A percentile compares a stretch with the other conserved stretches of the same genome.
Conservation (phyloP, 176 grass and related monocot genomes). For the Paspalum notatum region DNA sequence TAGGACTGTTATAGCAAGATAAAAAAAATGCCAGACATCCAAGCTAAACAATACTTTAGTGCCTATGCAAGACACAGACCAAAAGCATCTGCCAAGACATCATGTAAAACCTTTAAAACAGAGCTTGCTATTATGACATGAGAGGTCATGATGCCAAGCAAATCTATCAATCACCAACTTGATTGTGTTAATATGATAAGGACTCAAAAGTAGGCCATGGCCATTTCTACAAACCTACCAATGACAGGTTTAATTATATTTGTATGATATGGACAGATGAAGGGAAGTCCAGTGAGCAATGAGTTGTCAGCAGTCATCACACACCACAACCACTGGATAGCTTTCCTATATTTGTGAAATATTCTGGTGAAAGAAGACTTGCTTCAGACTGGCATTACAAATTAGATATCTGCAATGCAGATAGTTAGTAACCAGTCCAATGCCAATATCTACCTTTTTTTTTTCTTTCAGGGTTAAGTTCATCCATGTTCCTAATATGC, state of each 20-base stretch:
- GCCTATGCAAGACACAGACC: background rate
- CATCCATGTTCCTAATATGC: conserved; percentile 15
- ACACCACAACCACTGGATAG: conserved; percentile 30
- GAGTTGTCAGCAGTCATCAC: conserved; percentile 22
- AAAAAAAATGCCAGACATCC: background rate
- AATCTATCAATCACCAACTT: conserved; percentile 26
- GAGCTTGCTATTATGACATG: background rate
- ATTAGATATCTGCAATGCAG: conserved; percentile 1
- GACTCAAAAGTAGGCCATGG: conserved; percentile 16
- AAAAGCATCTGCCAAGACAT: conserved; percentile 3
- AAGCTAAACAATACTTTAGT: conserved; percentile 17
- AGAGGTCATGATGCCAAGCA: conserved; percentile 1
- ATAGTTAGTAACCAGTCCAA: conserved; percentile 25
- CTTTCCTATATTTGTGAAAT: background rate
- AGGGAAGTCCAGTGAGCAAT: conserved; percentile 38
- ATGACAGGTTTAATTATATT: conserved; percentile 13
- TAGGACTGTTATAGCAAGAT: background rate
- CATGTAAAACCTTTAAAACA: background rate
- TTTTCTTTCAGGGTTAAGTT: conserved; percentile 35
- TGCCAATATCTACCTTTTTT: background rate
- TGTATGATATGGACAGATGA: background rate
- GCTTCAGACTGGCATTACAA: background rate
- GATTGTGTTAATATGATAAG: conserved; percentile 11
- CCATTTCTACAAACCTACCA: conserved; percentile 13
- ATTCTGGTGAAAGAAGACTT: background rate